Base-by-base conservation (phyloP, 2,329 filamentous ascomycete species). In the Ophiostoma tasmaniense region DNA sequence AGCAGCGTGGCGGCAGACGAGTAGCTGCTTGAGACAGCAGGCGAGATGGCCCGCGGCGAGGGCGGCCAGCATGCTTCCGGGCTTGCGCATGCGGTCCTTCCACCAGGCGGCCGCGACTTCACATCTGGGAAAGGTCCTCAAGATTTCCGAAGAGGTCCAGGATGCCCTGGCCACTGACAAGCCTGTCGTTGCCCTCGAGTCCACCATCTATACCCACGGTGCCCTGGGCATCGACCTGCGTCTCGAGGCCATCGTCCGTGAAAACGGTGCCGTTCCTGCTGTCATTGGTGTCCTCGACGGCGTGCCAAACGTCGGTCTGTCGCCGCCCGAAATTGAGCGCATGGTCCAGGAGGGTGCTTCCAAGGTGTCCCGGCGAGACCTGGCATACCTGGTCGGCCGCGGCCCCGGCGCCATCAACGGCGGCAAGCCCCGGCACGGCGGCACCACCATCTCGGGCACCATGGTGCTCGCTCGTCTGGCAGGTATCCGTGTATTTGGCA, bases 151-250 rank as follows among this genome's bases (percentile, higher is more conserved):
- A 66, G 94, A 98, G 78, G 89, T 99, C 14, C 82, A 84, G 67
- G 87, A 92, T 76, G 94, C 93, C 52, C 78, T 97, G 65, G 82
- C 86, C 59, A 85, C 87, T 14, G 88, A 89, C 69, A 89, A 87
- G 74, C 94, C 95, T 0, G 89, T 99, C 3, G 93, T 99, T 13
- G 95, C 94, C 20, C 84, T 99, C 4, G 95, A 99, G 79, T 93
- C 92, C 1, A 97, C 95, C 4, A 98, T 99, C 74, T 98, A 99
- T 79, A 99, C 95, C 1, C 95, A 99, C 79, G 93, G 93, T 55
- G 88, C 90, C 28, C 83, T 99, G 17, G 91, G 92, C n/a, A 85
- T 87, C 42, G 83, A 85, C 64, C 80, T 87, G 25, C 85, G 89
- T 64, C 86, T 98, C 70, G 92, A 97, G 76, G 87, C 89, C 14